Conservation (phyloP, 2,329 filamentous ascomycete genomes). For the Mycosphaerella arachidis region DNA sequence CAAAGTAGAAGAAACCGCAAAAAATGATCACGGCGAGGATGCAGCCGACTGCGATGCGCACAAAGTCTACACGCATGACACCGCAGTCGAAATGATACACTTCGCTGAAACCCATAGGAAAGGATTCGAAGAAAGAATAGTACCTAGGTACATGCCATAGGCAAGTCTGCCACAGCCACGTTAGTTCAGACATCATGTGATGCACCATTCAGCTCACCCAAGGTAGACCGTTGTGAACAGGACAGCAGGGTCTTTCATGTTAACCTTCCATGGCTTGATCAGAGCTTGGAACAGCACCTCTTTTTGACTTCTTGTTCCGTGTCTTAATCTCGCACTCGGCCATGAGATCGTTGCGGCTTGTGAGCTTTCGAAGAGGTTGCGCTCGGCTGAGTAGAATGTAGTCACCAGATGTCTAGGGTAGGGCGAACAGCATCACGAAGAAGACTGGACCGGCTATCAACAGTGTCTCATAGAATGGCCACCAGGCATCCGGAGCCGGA, state of each 20-base stretch:
- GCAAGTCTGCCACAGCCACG: conserved; percentile 27
- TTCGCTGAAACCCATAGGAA: conserved; percentile 58
- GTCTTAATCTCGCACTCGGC: conserved; percentile 56
- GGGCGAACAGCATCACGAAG: conserved; percentile 41
- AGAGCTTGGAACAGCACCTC: conserved; percentile 45
- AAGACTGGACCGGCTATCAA: conserved; percentile 57
- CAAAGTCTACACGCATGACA: conserved; percentile 13
- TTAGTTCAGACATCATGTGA: too few relatives aligned
- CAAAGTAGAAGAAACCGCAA: conserved; percentile 30
- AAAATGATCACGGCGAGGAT: conserved; percentile 27
- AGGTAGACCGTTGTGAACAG: conserved; percentile 60
- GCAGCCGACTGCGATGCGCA: conserved; percentile 46
- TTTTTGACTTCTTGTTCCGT: neutral
- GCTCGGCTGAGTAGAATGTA: conserved; percentile 52
- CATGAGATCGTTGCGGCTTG: conserved; percentile 51
- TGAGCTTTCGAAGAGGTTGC: conserved; percentile 44
- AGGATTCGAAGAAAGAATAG: conserved; percentile 62
- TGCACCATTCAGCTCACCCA: conserved; percentile 37
- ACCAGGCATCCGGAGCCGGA: conserved; percentile 32
- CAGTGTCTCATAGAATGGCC: conserved; percentile 59
- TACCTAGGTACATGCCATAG: conserved; percentile 60
- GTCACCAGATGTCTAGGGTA: conserved; percentile 56
- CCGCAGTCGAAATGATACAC: conserved; percentile 56
- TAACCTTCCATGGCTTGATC: conserved; percentile 55
- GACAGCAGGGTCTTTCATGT: conserved; percentile 48